Conservation (phyloP, 2,329 filamentous ascomycete genomes). For the Aspergillus hortae region DNA sequence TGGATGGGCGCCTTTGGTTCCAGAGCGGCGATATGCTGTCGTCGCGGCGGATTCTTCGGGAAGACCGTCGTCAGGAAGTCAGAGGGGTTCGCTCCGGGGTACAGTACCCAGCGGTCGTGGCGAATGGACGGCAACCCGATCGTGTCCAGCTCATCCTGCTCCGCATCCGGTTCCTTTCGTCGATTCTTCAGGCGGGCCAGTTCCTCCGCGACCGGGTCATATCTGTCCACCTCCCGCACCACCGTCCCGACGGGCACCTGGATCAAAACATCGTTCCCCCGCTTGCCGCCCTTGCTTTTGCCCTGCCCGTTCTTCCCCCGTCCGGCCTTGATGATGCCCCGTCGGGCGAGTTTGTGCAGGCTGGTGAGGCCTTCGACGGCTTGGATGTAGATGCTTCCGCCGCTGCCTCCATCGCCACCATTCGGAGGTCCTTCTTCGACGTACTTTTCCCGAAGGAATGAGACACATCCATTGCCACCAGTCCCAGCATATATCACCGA, state of each 20-base stretch:
- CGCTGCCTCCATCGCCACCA: slow-evolving; percentile 87
- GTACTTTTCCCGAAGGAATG: slow-evolving; percentile 89
- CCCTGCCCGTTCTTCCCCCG: slow-evolving; percentile 47
- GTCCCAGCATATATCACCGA: slow-evolving; percentile 73
- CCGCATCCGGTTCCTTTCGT: slow-evolving; percentile 54
- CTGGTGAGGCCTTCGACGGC: slow-evolving; percentile 88
- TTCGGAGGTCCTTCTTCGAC: slow-evolving; percentile 86
- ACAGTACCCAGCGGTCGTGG: slow-evolving; percentile 78
- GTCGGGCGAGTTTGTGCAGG: slow-evolving; percentile 81
- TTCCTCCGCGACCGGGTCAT: slow-evolving; percentile 73
- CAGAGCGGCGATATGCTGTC: slow-evolving; percentile 57
- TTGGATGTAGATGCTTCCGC: slow-evolving; percentile 92
- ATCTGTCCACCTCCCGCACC: slow-evolving; percentile 73
- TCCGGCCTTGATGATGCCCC: slow-evolving; percentile 56
- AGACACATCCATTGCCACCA: slow-evolving; percentile 90
- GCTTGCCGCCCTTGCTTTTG: slow-evolving; percentile 58
- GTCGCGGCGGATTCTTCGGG: slow-evolving; percentile 54
- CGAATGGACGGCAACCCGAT: slow-evolving; percentile 40
- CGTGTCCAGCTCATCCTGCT: slow-evolving; percentile 37
- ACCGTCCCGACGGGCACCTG: slow-evolving; percentile 92
- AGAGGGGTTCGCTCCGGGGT: slow-evolving; percentile 75
- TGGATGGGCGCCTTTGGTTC: slow-evolving; percentile 71
- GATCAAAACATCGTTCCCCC: slow-evolving; percentile 83
- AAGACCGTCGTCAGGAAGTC: slow-evolving; percentile 60
- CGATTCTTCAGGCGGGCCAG: slow-evolving; percentile 30